These are phyloP conservation scores for Saccharomyces hybrid DNA, from an alignment of 1,139 yeast species.

Conservation along the genomic window DNA sequence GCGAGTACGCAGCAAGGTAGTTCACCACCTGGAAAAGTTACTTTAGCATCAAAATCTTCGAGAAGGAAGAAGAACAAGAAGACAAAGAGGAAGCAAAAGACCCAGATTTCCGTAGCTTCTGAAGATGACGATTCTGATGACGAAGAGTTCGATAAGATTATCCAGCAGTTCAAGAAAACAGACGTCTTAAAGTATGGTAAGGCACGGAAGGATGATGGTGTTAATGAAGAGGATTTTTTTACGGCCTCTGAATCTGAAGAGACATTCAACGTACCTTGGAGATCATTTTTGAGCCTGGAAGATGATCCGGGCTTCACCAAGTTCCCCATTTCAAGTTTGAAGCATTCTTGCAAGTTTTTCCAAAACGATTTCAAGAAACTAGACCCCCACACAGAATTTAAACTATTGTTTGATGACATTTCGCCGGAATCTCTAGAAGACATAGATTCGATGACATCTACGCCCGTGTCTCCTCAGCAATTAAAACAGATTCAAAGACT, in stretches of 20 bases:
- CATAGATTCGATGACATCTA: slow-evolving; percentile 51
- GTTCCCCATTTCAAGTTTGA: slow-evolving; percentile 40
- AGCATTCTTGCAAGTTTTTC: slow-evolving; percentile 37
- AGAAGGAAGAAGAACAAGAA: slow-evolving; percentile 19
- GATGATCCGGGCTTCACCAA: slow-evolving; percentile 31
- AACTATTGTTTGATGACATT: slow-evolving; percentile 63
- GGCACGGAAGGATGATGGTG: slow-evolving; percentile 7
- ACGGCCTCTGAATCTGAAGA: slow-evolving; percentile 32
- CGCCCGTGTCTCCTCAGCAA: slow-evolving; percentile 58
- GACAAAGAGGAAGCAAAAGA: slow-evolving; percentile 18
- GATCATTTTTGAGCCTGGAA: not conserved
- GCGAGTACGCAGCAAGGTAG: slow-evolving; percentile 7
- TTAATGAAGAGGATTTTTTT: slow-evolving; percentile 33
- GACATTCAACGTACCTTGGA: not conserved
- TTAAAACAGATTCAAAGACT: slow-evolving; percentile 55
- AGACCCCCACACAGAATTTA: slow-evolving; percentile 77
- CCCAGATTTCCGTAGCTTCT: slow-evolving; percentile 5
- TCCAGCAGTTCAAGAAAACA: slow-evolving; percentile 25
- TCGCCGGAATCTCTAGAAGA: slow-evolving; percentile 64
- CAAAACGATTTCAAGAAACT: slow-evolving; percentile 45
- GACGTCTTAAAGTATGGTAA: slow-evolving; percentile 13
- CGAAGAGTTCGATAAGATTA: slow-evolving; percentile 28
- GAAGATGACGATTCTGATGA: slow-evolving; percentile 19
- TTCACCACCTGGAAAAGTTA: slow-evolving; percentile 8
- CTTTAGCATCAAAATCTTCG: slow-evolving; percentile 8